Conservation (phyloP, 345 rosid species). For the Eucalyptus polybractea region DNA sequence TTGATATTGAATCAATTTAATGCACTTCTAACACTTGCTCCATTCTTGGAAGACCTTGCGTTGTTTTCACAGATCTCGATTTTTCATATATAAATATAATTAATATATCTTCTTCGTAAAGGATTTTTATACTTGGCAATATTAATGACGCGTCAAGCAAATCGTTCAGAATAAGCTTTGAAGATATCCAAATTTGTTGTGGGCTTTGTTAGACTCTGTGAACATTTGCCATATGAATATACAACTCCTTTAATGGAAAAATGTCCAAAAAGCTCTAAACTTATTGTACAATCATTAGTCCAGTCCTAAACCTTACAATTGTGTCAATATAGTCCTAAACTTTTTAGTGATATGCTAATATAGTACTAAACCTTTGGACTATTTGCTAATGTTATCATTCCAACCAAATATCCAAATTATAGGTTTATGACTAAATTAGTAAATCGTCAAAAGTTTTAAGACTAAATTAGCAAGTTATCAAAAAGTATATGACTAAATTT, state of each 20-base stretch:
- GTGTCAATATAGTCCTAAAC: background rate
- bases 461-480: too few relatives aligned
- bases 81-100: background rate
- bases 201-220: background rate
- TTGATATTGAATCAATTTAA: background rate
- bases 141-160: background rate
- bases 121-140: background rate
- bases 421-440: background rate
- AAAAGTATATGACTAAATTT: too few relatives aligned
- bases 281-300: fast-evolving
- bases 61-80: background rate
- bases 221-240: background rate
- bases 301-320: background rate
- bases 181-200: background rate
- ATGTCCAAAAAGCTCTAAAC: background rate
- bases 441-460: background rate
- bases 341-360: background rate
- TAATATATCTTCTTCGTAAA: background rate
- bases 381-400: background rate
- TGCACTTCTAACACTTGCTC: background rate
- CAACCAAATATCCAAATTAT: too few relatives aligned
- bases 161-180: background rate
- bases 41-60: background rate
- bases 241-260: background rate
- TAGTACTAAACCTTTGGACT: background rate